Evolutionary conservation across 495 filamentous ascomycete genomes (phyloP).

Genomic region (Trichoderma asperelloides): DNA sequence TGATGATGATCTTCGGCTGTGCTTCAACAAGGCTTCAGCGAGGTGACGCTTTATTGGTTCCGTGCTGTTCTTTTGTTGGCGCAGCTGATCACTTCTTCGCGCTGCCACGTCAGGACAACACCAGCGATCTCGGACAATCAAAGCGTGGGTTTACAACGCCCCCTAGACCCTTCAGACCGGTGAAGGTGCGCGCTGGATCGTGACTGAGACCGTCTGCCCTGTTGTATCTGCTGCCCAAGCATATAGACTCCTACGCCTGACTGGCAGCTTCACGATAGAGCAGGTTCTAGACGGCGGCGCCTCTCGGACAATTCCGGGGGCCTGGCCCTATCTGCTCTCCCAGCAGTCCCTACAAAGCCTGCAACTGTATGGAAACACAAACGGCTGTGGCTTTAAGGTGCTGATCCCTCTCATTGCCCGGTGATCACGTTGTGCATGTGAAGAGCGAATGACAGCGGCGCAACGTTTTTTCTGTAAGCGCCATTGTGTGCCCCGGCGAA

Average conservation of each 20-base stretch:
- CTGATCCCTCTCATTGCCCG: constrained; percentile 4
- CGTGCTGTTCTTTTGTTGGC: background rate
- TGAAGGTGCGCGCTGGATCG: background rate
- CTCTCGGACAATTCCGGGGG: background rate
- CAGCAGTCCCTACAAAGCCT: background rate
- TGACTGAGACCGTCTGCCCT: background rate
- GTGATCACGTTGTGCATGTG: background rate
- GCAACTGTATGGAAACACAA: background rate
- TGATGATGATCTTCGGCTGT: constrained; percentile 5
- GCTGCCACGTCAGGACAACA: constrained; percentile 7
- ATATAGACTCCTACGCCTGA: background rate
- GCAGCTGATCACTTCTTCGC: constrained; percentile 4
- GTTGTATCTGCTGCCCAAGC: background rate
- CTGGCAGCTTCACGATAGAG: background rate
- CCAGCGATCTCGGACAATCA: background rate
- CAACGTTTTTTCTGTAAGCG: background rate
- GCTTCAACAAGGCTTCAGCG: background rate
- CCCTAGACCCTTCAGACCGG: background rate
- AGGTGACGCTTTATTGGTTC: background rate
- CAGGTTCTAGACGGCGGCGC: background rate
- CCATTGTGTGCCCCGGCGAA: background rate
- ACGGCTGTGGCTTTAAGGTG: background rate
- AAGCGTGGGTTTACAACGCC: background rate
- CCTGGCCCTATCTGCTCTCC: background rate
- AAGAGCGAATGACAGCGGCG: background rate